phyloP scores from a whole-genome alignment of 192 early-diverging fungal genomes.

The Diversispora epigaea region DNA sequence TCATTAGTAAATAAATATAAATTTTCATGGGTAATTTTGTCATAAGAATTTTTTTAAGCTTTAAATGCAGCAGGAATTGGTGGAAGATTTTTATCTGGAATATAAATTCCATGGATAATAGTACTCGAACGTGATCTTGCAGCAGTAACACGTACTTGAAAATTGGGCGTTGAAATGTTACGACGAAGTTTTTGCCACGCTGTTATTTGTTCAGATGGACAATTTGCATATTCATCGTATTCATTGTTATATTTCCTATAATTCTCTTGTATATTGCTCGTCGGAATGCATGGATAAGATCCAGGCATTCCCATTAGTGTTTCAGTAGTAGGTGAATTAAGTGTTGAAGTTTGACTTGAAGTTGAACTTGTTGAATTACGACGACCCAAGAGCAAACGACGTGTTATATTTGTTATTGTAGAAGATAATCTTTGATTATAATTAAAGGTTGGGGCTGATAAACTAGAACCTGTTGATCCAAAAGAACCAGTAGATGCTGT shows the following conservation, averaged over 20 bases:
- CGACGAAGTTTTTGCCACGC: constrained; percentile 20
- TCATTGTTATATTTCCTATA: background rate
- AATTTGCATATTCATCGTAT: background rate
- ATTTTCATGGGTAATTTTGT: background rate
- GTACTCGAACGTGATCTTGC: background rate
- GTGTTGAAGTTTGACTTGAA: background rate
- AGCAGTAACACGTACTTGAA: background rate
- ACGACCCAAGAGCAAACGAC: constrained; percentile 5
- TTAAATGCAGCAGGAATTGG: constrained; percentile 2
- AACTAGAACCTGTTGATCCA: background rate
- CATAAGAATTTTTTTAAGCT: background rate
- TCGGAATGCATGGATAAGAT: background rate
- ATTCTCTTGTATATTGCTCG: background rate
- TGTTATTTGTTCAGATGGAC: background rate
- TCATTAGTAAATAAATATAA: background rate
- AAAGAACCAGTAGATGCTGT: background rate
- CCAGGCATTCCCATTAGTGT: constrained; percentile 8
- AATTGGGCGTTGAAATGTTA: constrained; percentile 20
- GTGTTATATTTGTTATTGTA: constrained; percentile 9
- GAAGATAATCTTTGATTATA: background rate
- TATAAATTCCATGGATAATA: background rate
- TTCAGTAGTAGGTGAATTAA: background rate
- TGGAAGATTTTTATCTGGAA: constrained; percentile 7
- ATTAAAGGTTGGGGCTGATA: background rate
- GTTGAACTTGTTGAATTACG: constrained; percentile 19